These are phyloP conservation scores for Zymoseptoria passerinii DNA, from an alignment of 2,329 filamentous ascomycete species.

Conservation along the genomic window DNA sequence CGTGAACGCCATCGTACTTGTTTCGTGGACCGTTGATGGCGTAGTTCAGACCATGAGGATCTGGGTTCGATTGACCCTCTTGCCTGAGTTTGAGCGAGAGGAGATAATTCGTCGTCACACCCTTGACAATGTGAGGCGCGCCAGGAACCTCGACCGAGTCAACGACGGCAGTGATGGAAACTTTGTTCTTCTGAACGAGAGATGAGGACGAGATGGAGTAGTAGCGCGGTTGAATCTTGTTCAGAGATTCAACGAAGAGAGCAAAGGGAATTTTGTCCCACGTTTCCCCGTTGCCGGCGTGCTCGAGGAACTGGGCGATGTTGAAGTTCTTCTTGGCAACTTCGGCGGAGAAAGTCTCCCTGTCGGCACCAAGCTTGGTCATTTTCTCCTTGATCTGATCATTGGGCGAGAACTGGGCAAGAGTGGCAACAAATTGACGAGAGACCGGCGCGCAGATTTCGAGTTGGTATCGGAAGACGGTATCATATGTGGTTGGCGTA, in stretches of 20 bases:
- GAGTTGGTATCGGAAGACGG: conserved; percentile 88
- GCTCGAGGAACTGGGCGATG: conserved; percentile 74
- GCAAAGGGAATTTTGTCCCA: conserved; percentile 90
- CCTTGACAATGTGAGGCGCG: conserved; percentile 71
- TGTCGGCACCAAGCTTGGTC: conserved; percentile 80
- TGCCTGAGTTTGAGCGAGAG: conserved; percentile 94
- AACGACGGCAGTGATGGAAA: conserved; percentile 90
- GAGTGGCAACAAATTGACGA: conserved; percentile 81
- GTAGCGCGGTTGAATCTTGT: conserved; percentile 94
- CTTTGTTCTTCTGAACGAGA: conserved; percentile 83
- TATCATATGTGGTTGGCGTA: conserved; percentile 91
- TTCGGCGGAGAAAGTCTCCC: conserved; percentile 88
- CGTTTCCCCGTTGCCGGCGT: conserved; percentile 60
- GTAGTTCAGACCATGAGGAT: conserved; percentile 78
- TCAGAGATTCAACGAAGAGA: conserved; percentile 83
- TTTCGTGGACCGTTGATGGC: conserved; percentile 82
- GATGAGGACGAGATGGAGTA: conserved; percentile 99
- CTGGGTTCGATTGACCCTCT: conserved; percentile 73
- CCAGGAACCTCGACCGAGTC: conserved; percentile 73
- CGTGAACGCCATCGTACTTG: conserved; percentile 92
- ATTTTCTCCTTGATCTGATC: conserved; percentile 81
- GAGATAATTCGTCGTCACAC: conserved; percentile 95
- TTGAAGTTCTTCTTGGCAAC: conserved; percentile 76
- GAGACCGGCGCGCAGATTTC: conserved; percentile 94
- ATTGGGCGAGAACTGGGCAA: conserved; percentile 82